phyloP scores from a whole-genome alignment of 2,329 filamentous ascomycete genomes.

The Coniochaeta sp. region DNA sequence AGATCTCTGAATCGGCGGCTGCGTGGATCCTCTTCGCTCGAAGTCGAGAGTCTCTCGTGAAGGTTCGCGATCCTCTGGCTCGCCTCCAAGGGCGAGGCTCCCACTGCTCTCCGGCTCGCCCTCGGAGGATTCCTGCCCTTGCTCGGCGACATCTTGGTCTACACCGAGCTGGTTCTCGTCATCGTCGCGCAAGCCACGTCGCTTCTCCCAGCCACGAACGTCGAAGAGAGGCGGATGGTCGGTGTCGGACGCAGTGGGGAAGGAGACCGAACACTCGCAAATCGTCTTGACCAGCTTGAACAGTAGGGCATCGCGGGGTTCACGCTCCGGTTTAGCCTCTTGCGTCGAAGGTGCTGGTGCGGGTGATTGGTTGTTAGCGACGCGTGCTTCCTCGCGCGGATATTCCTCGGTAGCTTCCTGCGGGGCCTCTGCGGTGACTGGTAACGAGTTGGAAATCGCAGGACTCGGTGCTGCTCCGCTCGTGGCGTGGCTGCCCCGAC shows the following conservation, averaged over 20 bases:
- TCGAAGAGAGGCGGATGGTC: conserved; percentile 74
- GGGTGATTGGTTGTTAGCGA: neutral
- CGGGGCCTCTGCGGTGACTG: conserved; percentile 42
- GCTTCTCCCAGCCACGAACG: conserved; percentile 70
- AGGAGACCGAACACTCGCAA: conserved; percentile 26
- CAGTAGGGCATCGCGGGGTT: conserved; percentile 18
- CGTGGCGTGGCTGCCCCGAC: conserved; percentile 71
- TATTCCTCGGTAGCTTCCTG: conserved; percentile 35
- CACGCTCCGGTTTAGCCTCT: conserved; percentile 5
- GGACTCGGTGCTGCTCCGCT: conserved; percentile 79
- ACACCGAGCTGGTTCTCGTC: conserved; percentile 45
- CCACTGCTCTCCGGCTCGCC: conserved; percentile 73
- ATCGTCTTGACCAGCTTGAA: conserved; percentile 29
- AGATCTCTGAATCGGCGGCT: conserved; percentile 61
- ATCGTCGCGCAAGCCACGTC: conserved; percentile 69
- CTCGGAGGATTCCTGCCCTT: conserved; percentile 47
- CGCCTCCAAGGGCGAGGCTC: conserved; percentile 83
- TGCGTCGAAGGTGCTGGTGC: neutral
- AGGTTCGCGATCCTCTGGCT: conserved; percentile 74
- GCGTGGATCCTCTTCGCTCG: conserved; percentile 59
- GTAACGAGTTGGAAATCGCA: conserved; percentile 55
- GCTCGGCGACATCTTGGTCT: conserved; percentile 40
- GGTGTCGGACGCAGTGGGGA: conserved; percentile 11
- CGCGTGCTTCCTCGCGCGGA: conserved; percentile 14
- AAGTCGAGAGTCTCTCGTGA: conserved; percentile 42